phyloP scores from a whole-genome alignment of 306 rosid genomes.

The Nissolia schottii region DNA sequence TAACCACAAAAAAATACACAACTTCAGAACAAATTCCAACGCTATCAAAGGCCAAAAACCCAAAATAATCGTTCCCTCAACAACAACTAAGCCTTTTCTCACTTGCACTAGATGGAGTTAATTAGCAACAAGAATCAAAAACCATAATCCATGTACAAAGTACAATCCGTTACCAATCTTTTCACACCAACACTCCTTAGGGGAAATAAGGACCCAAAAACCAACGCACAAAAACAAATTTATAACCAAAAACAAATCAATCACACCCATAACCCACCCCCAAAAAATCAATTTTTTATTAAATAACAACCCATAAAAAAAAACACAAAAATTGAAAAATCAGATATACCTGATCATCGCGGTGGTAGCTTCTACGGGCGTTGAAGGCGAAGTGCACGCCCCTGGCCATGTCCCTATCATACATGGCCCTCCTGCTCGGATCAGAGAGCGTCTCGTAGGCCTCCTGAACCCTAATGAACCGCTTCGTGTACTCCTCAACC shows the following conservation, averaged over 20 bases:
- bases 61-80: not conserved
- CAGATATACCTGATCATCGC: slow-evolving; percentile 38
- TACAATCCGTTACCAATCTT: not conserved
- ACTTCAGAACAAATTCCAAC: slow-evolving; percentile 1
- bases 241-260: not conserved
- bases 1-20: not conserved
- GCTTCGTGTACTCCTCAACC: slow-evolving; percentile 69
- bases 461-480: slow-evolving; percentile 78
- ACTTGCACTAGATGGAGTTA: not conserved
- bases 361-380: slow-evolving; percentile 40
- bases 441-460: slow-evolving; percentile 89
- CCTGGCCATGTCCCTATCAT: slow-evolving; percentile 67
- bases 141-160: not conserved
- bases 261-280: not conserved
- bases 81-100: not conserved
- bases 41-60: not conserved
- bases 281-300: not conserved
- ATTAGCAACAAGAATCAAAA: not conserved
- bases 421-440: slow-evolving; percentile 56
- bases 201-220: not conserved
- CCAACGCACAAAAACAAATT: not conserved
- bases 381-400: slow-evolving; percentile 75
- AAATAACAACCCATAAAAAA: not conserved
- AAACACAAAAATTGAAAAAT: not conserved
- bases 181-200: not conserved